Evolutionary conservation across 129 eudicot genomes (phyloP), one percentile per base, ranked within the genome.

Genomic region (Gnaphalium uliginosum): DNA sequence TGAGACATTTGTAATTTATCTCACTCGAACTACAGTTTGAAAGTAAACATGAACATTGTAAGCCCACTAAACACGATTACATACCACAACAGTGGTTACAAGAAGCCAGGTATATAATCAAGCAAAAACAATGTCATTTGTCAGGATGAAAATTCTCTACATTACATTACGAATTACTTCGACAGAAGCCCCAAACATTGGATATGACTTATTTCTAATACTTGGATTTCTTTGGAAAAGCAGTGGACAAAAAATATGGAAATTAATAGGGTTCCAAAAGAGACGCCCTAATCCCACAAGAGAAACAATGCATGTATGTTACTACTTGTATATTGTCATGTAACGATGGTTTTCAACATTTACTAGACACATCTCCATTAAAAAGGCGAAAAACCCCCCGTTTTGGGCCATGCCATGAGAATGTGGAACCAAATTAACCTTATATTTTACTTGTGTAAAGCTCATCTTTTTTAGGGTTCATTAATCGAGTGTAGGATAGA

Each of bases 401-500:
- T 41, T 69, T 23, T 15, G 27, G 58, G 48, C 14, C 13, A 26
- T 29, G 30, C 35, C 58, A 46, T 23, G 51, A 25, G 58, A 18
- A 61, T 62, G 61, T 19, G 29, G 18, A 68, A 59, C 70, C 60
- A 68, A 68, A 68, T 2, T 22, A 78, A 69, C n/a, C n/a, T n/a
- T 59, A 39, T 29, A 33, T 76, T 48, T 75, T 72, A 9, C 56
- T 65, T 60, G 48, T 63, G 78, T 62, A 74, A 75, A 27, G 63
- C 46, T 62, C 64, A 30, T 72, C 26, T 50, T 48, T 25, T 15
- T 0, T 29, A 7, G 29, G 29, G 68, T 66, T 78, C 77, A 76
- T n/a, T 76, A 21, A 77, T 87, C 91, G 1, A 88, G 29, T 0
- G 92, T 69, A 48, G 96, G 92, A 63, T 88, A 86, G 22, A 86